Conservation (phyloP, 2,329 filamentous ascomycete species). For the Rutstroemia sp. region DNA sequence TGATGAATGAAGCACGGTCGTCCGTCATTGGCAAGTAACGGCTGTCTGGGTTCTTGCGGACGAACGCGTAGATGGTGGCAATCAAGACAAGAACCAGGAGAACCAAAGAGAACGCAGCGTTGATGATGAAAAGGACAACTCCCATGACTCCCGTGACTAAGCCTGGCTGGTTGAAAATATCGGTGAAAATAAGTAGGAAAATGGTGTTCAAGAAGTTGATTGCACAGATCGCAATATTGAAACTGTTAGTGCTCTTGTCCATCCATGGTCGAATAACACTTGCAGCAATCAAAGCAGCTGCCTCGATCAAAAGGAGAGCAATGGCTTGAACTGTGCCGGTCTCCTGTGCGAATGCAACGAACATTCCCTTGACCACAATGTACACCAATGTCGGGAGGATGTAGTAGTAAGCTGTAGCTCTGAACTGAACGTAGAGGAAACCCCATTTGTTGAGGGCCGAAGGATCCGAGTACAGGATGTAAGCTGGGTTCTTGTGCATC, state of each 20-base stretch:
- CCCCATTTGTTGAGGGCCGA: slow-evolving; percentile 94
- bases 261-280: slow-evolving; percentile 88
- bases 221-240: slow-evolving; percentile 87
- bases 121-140: slow-evolving; percentile 81
- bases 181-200: slow-evolving; percentile 82
- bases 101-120: slow-evolving; percentile 75
- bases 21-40: slow-evolving; percentile 96
- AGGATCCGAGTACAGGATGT: slow-evolving; percentile 96
- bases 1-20: slow-evolving; percentile 94
- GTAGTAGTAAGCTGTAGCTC: slow-evolving; percentile 92
- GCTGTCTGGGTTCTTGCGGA: slow-evolving; percentile 89
- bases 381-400: slow-evolving; percentile 75
- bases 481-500: slow-evolving; percentile 94
- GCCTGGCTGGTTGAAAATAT: slow-evolving; percentile 75
- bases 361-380: slow-evolving; percentile 79
- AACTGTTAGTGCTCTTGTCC: slow-evolving; percentile 96
- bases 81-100: slow-evolving; percentile 77
- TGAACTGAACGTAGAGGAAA: slow-evolving; percentile 95
- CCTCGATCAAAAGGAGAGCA: slow-evolving; percentile 76
- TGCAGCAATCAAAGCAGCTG: slow-evolving; percentile 65
- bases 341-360: slow-evolving; percentile 73
- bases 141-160: slow-evolving; percentile 84
- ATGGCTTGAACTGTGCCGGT: slow-evolving; percentile 69
- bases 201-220: slow-evolving; percentile 89
- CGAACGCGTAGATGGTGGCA: slow-evolving; percentile 69